Base-by-base conservation (phyloP, 2,329 filamentous ascomycete species). In the Xylaria sp. region DNA sequence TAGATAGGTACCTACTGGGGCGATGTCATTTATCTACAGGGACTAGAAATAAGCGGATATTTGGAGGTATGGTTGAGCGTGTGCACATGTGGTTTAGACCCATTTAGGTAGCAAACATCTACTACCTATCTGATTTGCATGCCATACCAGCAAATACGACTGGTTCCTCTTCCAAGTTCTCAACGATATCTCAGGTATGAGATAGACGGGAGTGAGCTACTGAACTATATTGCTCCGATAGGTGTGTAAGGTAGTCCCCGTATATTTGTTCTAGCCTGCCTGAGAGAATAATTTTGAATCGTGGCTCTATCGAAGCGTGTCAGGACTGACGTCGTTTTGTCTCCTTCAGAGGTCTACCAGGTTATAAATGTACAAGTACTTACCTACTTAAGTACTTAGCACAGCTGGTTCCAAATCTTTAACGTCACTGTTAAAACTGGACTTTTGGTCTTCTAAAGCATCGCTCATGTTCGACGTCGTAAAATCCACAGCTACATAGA, bases 261-360 rank as follows among this genome's bases (percentile, higher is more conserved):
- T 28, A 13, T 52, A 31, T 18, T 52, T 31, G 49, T 9, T 31
- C 25, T 23, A 15, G 18, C 15, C 15, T 62, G 18, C 8, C 15
- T 62, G 6, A 41, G 31, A 10, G 25, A 18, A 64, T 9, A 55
- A 25, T 39, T 10, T 49, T 28, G 58, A 66, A 48, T 66, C 64
- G 51, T 41, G 39, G 25, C 20, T 41, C 20, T 31, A 31, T 62
- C 18, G 9, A 13, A 18, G 13, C 5, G 39, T 15, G 48, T 49
- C 25, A 28, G 23, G 8, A 20, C 58, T 67, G 64, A 66, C 57
- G 64, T 66, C 64, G 64, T 62, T 56, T 66, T 48, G 57, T 57
- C 64, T 33, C 56, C 8, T 39, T 13, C 25, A 39, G n/a, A 13
- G 25, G 33, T 64, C 36, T 55, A 43, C 49, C 49, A 28, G 13